Base-by-base conservation (phyloP, 768 basidiomycete species). In the Psilocybe azurescens region DNA sequence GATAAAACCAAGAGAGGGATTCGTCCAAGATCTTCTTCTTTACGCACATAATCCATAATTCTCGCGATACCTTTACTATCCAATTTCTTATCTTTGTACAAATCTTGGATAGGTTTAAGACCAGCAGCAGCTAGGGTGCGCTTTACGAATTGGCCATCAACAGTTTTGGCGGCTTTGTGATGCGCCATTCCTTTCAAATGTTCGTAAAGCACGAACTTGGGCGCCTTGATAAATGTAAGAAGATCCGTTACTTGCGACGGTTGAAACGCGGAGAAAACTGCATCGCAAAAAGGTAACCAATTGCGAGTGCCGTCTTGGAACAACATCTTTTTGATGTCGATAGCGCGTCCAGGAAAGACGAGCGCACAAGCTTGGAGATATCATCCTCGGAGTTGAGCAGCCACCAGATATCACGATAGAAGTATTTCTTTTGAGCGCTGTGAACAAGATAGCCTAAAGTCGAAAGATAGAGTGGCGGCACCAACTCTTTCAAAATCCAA, bases 391-490 rank as follows among this genome's bases (percentile, higher is more conserved):
- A 33, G 9, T 53, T 32, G 13, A 54, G 51, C 10, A 65, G 61
- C 67, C 67, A 65, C 64, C 63, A 65, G 8, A 49, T 18, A 16
- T 53, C 51, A 30, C 44, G 33, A 16, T 28, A 51, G 30, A 56
- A 62, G 10, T 10, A 9, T 20, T 38, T 14, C 14, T 13, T 18
- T 14, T 16, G 32, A 6, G 44, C 11, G 13, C 44, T 29, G 57
- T 53, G 53, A 20, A 63, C 24, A 29, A 70, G 55, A 39, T 66
- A 64, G 29, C 77, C 75, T 38, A 83, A 66, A 14, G 79, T 69
- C 16, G 63, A 70, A 16, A 78, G 58, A 58, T 81, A 82, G 3
- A 81, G 49, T 0, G 69, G 70, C 0, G 80, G 79, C 2, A 79
- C 64, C 24, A 76, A 56, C 0, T 62, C 56, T 1, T 72, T 60